Evolutionary conservation across 2,329 filamentous ascomycete species (phyloP).

Genomic region (Alternaria angustiovoidea): DNA sequence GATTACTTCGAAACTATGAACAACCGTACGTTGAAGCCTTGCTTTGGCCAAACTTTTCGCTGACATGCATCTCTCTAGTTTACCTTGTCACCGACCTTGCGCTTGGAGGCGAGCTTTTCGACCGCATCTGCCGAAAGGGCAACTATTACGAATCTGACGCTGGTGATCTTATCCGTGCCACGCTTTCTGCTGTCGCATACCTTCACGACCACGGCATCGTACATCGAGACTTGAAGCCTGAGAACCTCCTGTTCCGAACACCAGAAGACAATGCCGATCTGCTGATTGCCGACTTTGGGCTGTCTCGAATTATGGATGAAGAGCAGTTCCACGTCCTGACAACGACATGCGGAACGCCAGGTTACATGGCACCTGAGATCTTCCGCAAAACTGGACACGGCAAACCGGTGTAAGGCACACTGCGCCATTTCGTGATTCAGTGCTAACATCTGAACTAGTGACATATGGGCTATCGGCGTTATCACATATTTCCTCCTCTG

Average conservation of each 20-base stretch:
- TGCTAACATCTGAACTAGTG: conserved; percentile 56
- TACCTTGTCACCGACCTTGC: conserved; percentile 98
- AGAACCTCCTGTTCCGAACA: conserved; percentile 95
- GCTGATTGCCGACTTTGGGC: conserved; percentile 94
- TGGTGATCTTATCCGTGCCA: conserved; percentile 91
- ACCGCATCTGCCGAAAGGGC: conserved; percentile 97
- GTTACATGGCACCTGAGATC: conserved; percentile 99
- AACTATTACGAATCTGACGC: conserved; percentile 98
- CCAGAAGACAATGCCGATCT: conserved; percentile 98
- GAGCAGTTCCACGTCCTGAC: conserved; percentile 98
- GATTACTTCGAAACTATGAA: conserved; percentile 99
- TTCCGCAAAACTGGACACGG: conserved; percentile 99
- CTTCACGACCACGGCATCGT: conserved; percentile 98
- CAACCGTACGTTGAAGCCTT: conserved; percentile 68
- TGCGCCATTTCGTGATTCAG: not conserved
- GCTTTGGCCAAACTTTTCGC: not conserved
- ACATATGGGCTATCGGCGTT: conserved; percentile 97
- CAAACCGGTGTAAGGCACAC: conserved; percentile 77
- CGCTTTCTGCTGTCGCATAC: conserved; percentile 96
- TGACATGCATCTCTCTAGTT: conserved; percentile 57
- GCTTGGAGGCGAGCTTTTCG: conserved; percentile 94
- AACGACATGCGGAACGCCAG: conserved; percentile 95
- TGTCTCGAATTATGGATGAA: conserved; percentile 98
- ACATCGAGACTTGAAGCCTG: conserved; percentile 95
- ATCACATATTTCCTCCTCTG: conserved; percentile 99